phyloP scores from a whole-genome alignment of 1,284 basidiomycete genomes.

The Trichosporon ovoides region DNA sequence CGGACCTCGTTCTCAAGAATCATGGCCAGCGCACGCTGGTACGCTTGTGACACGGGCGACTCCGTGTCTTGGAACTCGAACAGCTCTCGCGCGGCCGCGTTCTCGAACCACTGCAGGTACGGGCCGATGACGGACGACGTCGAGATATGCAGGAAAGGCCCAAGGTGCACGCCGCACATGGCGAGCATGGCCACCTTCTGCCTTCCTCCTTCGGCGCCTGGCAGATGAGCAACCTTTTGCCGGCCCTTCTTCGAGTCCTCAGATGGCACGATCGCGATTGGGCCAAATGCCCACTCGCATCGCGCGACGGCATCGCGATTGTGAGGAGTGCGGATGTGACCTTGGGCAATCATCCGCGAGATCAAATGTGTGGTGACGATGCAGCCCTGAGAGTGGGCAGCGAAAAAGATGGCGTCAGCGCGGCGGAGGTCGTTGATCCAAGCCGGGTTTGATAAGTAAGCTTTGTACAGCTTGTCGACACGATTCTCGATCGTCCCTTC shows the following conservation, averaged over 20 bases:
- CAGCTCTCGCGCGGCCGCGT: constrained; percentile 67
- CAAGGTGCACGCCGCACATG: constrained; percentile 72
- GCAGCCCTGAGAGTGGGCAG: constrained; percentile 86
- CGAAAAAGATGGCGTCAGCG: constrained; percentile 87
- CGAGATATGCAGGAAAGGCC: constrained; percentile 78
- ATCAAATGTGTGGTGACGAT: constrained; percentile 87
- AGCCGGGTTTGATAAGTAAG: constrained; percentile 64
- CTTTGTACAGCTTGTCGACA: constrained; percentile 77
- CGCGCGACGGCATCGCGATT: constrained; percentile 41
- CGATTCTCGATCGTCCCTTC: constrained; percentile 84
- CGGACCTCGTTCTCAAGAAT: constrained; percentile 76
- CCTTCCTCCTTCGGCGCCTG: constrained; percentile 38
- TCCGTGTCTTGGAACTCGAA: constrained; percentile 81
- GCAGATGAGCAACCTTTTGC: constrained; percentile 28
- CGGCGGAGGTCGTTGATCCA: constrained; percentile 81
- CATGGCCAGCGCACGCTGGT: constrained; percentile 67
- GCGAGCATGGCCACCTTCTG: constrained; percentile 75
- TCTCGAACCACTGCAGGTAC: constrained; percentile 91
- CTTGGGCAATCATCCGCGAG: constrained; percentile 71
- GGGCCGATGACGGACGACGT: constrained; percentile 74
- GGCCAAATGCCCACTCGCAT: constrained; percentile 47
- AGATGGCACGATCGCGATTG: constrained; percentile 37
- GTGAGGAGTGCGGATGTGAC: constrained; percentile 61
- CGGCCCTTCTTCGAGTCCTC: constrained; percentile 26
- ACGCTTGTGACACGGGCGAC: constrained; percentile 53